Conservation (phyloP, 805 yeast genomes). For the Isabelozyma pseudorhagii region DNA sequence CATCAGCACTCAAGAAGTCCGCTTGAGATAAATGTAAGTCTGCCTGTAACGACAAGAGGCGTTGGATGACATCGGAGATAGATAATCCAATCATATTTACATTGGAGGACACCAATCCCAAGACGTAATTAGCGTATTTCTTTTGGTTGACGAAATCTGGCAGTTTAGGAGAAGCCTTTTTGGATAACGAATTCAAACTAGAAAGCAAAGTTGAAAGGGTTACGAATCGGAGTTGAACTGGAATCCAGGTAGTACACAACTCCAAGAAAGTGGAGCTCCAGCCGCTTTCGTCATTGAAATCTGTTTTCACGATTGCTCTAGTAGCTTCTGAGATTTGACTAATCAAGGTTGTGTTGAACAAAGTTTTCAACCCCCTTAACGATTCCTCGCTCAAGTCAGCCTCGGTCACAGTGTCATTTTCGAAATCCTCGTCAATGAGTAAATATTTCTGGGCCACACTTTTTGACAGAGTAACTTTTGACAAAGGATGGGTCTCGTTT, state of each 20-base stretch:
- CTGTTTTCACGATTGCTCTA: slow-evolving; percentile 40
- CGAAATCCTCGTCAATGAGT: slow-evolving; percentile 23
- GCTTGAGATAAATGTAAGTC: slow-evolving; percentile 23
- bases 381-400: slow-evolving; percentile 46
- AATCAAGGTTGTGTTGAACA: slow-evolving; percentile 62
- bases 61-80: slow-evolving; percentile 71
- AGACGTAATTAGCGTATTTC: slow-evolving; percentile 43
- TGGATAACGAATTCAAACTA: slow-evolving; percentile 20
- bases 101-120: slow-evolving; percentile 67
- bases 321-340: slow-evolving; percentile 60
- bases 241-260: slow-evolving; percentile 71
- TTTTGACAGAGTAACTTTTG: slow-evolving; percentile 24
- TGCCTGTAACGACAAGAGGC: slow-evolving; percentile 50
- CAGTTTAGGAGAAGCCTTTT: slow-evolving; percentile 10
- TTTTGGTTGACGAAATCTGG: slow-evolving; percentile 23
- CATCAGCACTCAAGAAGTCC: slow-evolving; percentile 13
- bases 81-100: slow-evolving; percentile 87
- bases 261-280: slow-evolving; percentile 64
- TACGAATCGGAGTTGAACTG: slow-evolving; percentile 71
- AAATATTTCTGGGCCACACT: slow-evolving; percentile 10
- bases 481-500: slow-evolving; percentile 19
- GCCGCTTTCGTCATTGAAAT: slow-evolving; percentile 17
- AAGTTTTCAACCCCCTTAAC: slow-evolving; percentile 48
- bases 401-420: slow-evolving; percentile 32
- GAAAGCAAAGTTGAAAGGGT: slow-evolving; percentile 47